A percentile compares a stretch with the other conserved stretches of the same genome.
Conservation (phyloP, 2,329 filamentous ascomycete species). For the Colletotrichum cereale region DNA sequence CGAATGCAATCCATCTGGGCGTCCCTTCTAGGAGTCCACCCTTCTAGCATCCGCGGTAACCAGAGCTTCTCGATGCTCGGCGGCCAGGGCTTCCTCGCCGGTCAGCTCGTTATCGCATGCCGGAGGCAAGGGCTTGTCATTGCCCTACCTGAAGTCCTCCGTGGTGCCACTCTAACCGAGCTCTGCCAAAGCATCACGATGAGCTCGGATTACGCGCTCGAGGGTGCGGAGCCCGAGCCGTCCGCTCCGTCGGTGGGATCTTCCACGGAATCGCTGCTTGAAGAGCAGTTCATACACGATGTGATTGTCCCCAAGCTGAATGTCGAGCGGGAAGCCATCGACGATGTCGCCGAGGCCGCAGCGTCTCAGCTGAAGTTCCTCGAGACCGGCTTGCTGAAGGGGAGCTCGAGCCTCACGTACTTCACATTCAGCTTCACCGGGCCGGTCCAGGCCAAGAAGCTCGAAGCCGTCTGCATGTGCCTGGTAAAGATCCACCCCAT, state of each 20-base stretch:
- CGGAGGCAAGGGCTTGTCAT: constrained; percentile 57
- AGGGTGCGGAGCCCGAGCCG: constrained; percentile 6
- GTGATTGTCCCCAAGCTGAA: constrained; percentile 58
- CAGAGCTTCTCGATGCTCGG: constrained; percentile 62
- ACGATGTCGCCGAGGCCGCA: constrained; percentile 63
- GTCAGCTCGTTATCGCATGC: constrained; percentile 58
- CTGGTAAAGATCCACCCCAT: constrained; percentile 62
- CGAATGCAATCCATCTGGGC: constrained; percentile 63
- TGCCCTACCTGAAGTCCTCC: constrained; percentile 57
- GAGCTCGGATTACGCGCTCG: constrained; percentile 29
- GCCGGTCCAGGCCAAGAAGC: constrained; percentile 54
- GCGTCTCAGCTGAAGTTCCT: constrained; percentile 61
- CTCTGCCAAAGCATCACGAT: constrained; percentile 54
- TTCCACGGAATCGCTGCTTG: constrained; percentile 35
- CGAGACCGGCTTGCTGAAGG: constrained; percentile 60
- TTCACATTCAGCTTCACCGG: constrained; percentile 63
- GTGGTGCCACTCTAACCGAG: constrained; percentile 57
- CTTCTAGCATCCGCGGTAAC: constrained; percentile 54
- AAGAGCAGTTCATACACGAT: constrained; percentile 55
- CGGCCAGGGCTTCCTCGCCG: constrained; percentile 60
- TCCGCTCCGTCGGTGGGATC: neutral
- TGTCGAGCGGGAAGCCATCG: constrained; percentile 56
- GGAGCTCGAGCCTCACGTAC: constrained; percentile 60
- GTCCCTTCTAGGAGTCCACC: constrained; percentile 54
- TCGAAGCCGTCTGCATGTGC: constrained; percentile 61